phyloP scores from a whole-genome alignment of 345 rosid genomes.

The Rhodomyrtus tomentosa region DNA sequence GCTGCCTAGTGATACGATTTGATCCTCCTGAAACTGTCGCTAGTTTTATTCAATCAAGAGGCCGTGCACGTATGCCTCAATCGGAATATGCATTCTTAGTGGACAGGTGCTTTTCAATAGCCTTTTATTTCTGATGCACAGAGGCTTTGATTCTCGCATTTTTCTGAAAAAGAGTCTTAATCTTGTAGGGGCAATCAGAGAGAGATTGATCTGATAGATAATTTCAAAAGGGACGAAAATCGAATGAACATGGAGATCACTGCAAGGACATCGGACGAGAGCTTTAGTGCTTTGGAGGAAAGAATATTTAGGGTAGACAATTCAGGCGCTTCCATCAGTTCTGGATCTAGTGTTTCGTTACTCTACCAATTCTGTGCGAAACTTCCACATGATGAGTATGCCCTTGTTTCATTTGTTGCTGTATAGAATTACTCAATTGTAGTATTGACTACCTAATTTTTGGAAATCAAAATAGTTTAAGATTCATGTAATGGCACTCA shows the following conservation, averaged over 20 bases:
- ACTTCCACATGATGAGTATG: constrained; percentile 94
- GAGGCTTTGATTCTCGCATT: neutral
- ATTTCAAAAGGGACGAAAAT: constrained; percentile 44
- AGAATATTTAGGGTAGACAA: constrained; percentile 52
- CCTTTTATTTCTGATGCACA: constrained; percentile 1
- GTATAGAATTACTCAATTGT: neutral
- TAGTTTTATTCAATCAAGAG: constrained; percentile 98
- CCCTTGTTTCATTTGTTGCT: constrained; percentile 3
- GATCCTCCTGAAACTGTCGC: constrained; percentile 95
- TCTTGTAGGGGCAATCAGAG: constrained; percentile 56
- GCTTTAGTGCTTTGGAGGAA: constrained; percentile 33
- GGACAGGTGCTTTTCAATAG: constrained; percentile 44
- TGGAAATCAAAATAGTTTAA: neutral
- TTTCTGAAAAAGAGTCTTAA: constrained; percentile 3
- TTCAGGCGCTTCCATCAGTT: constrained; percentile 69
- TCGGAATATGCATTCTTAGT: constrained; percentile 95
- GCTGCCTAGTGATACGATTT: constrained; percentile 92
- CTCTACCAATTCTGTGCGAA: constrained; percentile 76
- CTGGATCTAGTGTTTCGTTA: constrained; percentile 75
- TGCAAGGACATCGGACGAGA: constrained; percentile 51
- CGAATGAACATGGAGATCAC: constrained; percentile 66
- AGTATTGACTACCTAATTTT: neutral
- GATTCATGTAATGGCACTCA: neutral
- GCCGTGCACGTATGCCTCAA: constrained; percentile 91
- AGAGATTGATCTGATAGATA: constrained; percentile 59